Conservation (phyloP, 352 stramenopile genomes). For the Phytophthora cajani region DNA sequence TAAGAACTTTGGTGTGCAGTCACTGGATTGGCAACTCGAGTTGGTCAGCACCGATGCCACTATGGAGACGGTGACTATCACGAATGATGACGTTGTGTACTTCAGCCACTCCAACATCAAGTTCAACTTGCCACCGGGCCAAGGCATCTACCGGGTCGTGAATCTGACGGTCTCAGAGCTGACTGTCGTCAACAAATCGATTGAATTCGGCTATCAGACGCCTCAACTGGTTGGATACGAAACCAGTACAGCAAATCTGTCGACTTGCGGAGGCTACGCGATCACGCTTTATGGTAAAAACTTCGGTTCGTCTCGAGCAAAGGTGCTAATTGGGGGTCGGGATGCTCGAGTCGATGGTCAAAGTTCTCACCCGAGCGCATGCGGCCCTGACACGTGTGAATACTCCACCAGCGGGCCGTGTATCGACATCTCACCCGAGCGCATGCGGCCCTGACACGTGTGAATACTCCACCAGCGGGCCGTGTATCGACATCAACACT, state of each 20-base stretch:
- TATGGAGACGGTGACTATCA: conserved; percentile 44
- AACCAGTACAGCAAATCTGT: conserved; percentile 57
- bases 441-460: conserved; percentile 45
- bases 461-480: conserved; percentile 54
- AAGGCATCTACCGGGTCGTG: conserved; percentile 53
- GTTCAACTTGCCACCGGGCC: conserved; percentile 58
- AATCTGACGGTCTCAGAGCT: conserved; percentile 45
- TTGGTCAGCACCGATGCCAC: conserved; percentile 27
- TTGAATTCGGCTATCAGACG: conserved; percentile 52
- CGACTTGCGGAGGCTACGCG: conserved; percentile 65
- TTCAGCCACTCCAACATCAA: conserved; percentile 68
- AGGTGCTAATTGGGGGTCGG: conserved; percentile 59
- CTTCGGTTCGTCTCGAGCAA: conserved; percentile 52
- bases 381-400: conserved; percentile 37
- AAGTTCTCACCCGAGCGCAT: conserved; percentile 49
- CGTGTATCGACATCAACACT: conserved; percentile 52
- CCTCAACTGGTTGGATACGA: conserved; percentile 50
- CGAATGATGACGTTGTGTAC: conserved; percentile 48
- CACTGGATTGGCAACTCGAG: conserved; percentile 52
- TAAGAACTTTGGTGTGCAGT: conserved; percentile 59
- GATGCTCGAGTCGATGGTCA: conserved; percentile 56
- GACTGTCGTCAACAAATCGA: conserved; percentile 35
- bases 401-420: conserved; percentile 62
- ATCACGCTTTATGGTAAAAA: conserved; percentile 70
- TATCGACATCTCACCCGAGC: conserved; percentile 43